Conservation (phyloP, 805 yeast genomes). For the Hanseniaspora lachancei region DNA sequence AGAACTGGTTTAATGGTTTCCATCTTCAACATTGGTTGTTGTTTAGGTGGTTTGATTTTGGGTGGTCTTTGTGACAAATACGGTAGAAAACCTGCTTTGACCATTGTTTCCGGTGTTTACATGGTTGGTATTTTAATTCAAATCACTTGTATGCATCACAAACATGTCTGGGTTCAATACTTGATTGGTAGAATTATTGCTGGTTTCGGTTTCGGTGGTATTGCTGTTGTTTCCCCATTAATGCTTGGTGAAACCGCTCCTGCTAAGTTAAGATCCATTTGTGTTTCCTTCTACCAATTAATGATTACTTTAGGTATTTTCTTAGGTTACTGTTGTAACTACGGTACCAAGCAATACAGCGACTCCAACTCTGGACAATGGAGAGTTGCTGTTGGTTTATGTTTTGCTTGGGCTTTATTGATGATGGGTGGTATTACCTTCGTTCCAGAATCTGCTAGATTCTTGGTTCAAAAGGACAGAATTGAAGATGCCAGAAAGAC, state of each 20-base stretch:
- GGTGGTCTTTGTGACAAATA: slow-evolving; percentile 43
- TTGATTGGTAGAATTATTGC: slow-evolving; percentile 56
- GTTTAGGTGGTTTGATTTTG: slow-evolving; percentile 50
- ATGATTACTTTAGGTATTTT: slow-evolving; percentile 53
- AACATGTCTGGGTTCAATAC: slow-evolving; percentile 45
- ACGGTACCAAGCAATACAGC: slow-evolving; percentile 39
- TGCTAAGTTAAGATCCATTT: slow-evolving; percentile 46
- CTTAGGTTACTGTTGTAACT: slow-evolving; percentile 55
- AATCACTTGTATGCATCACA: slow-evolving; percentile 34
- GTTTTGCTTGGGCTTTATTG: slow-evolving; percentile 30
- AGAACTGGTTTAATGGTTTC: slow-evolving; percentile 43
- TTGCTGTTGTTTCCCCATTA: slow-evolving; percentile 61
- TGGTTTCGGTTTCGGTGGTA: slow-evolving; percentile 63
- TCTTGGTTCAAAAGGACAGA: slow-evolving; percentile 36
- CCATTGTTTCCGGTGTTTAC: slow-evolving; percentile 42
- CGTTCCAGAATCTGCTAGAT: slow-evolving; percentile 64
- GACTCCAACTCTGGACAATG: slow-evolving; percentile 36
- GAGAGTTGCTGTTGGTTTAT: slow-evolving; percentile 52
- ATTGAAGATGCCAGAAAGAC: slow-evolving; percentile 43
- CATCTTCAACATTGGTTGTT: slow-evolving; percentile 57
- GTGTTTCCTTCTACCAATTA: slow-evolving; percentile 49
- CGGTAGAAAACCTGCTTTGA: slow-evolving; percentile 50
- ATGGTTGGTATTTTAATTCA: slow-evolving; percentile 50
- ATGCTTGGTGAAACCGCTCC: slow-evolving; percentile 51
- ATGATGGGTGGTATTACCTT: slow-evolving; percentile 36